Base-by-base conservation (phyloP, 148 eudicot species). In the Spergularia bocconei region DNA sequence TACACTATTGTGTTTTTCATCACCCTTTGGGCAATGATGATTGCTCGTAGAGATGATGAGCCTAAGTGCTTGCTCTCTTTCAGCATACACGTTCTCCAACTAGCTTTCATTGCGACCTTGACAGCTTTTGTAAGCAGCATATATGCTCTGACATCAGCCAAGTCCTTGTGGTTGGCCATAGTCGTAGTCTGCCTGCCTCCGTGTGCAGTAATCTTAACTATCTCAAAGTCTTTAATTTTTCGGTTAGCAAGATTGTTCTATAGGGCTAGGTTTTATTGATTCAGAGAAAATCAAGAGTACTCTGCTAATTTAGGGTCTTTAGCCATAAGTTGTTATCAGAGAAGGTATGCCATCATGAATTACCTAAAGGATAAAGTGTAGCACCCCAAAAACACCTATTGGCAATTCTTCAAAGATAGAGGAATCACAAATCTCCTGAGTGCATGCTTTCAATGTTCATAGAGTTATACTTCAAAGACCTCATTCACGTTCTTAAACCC, bases 1-100 rank as follows among this genome's bases (percentile, higher is more conserved):
- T 86, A 81, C 82, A 77, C 85, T 55, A 64, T 79, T 48, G 88
- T 86, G 58, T 41, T 86, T 36, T 74, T 86, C 71, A 73, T 79
- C 76, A 50, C 59, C 19, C 82, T 85, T 41, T 82, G 82, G 79
- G 85, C 79, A 75, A 82, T 78, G 78, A 80, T 76, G 82, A 80
- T 80, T 63, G 71, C 70, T 41, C 85, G 76, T 20, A 47, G 79
- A 33, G 82, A 78, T n/a, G 85, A 82, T 75, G 80, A 82, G 48
- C 88, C 85, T 2, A 75, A 78, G 71, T 79, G 62, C 67, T 75
- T 85, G 17, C 82, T 85, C 57, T 68, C 72, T 2, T 70, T 85
- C 78, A 77, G 80, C 82, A 78, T 82, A 62, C 75, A 56, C n/a
- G 14, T 80, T 67, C 88, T 85, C 60, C 85, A 85, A 69, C 78